A percentile compares a stretch with the other conserved stretches of the same genome.
These are phyloP conservation scores for Arthrobotrys entomopaga DNA, from an alignment of 2,329 filamentous ascomycete species.

Conservation along the genomic window DNA sequence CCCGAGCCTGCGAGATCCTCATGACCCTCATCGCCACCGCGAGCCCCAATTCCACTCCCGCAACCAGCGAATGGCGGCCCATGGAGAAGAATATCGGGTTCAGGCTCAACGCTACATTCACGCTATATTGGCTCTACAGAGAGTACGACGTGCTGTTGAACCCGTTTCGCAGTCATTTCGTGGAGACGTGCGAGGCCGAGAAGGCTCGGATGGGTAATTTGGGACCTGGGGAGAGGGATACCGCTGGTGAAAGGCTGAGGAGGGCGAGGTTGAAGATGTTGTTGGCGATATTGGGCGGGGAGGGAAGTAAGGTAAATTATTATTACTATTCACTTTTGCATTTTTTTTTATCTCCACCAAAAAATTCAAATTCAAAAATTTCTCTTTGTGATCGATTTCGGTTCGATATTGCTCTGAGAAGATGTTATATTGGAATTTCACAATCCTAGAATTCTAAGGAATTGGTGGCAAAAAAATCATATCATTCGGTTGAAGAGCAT, in stretches of 20 bases:
- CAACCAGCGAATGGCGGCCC: constrained; percentile 28
- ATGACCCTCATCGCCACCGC: constrained; percentile 56
- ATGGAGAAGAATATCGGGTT: constrained; percentile 58
- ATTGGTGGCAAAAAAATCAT: too few species aligned
- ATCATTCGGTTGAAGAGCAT: too few species aligned
- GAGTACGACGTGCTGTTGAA: constrained; percentile 58
- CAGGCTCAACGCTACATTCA: constrained; percentile 58
- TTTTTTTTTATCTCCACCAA: not conserved
- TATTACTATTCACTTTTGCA: not conserved
- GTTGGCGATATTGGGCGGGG: constrained; percentile 47
- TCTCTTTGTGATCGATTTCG: too few species aligned
- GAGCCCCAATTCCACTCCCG: constrained; percentile 12
- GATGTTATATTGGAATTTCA: too few species aligned
- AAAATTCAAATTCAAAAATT: too few species aligned
- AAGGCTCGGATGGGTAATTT: constrained; percentile 19
- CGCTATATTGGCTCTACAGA: constrained; percentile 58
- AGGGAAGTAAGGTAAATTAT: constrained; percentile 50
- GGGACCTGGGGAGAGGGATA: constrained; percentile 35
- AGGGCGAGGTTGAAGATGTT: constrained; percentile 52
- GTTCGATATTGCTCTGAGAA: too few species aligned
- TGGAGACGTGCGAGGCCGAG: constrained; percentile 55
- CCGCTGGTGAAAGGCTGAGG: constrained; percentile 37
- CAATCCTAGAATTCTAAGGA: too few species aligned
- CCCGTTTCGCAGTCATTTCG: constrained; percentile 57
- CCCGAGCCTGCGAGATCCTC: constrained; percentile 58